Evolutionary conservation across 2,329 filamentous ascomycete genomes (phyloP).

Genomic region (Dactylonectria estremocensis): DNA sequence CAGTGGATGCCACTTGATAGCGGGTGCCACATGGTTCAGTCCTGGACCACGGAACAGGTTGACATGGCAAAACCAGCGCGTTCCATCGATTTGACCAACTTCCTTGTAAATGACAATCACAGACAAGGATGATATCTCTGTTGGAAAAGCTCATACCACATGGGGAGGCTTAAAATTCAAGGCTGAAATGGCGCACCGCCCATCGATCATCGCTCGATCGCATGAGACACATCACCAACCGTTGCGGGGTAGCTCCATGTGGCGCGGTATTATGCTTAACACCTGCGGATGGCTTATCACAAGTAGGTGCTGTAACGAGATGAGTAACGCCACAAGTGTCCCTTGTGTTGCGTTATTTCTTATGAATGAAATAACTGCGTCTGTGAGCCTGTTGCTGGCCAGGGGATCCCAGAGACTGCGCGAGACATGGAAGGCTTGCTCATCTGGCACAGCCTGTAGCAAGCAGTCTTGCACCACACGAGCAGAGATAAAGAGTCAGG

Average conservation of each 20-base stretch:
- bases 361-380: not conserved
- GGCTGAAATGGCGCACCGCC: too few relatives aligned
- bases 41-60: too few relatives aligned
- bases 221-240: not conserved
- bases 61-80: too few relatives aligned
- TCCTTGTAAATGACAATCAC: too few relatives aligned
- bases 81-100: too few relatives aligned
- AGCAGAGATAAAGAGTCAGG: not conserved
- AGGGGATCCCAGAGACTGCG: not conserved
- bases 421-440: not conserved
- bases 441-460: not conserved
- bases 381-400: too few relatives aligned
- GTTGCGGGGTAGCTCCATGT: not conserved
- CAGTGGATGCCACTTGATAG: too few relatives aligned
- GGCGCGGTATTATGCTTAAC: not conserved
- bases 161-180: too few relatives aligned
- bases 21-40: too few relatives aligned
- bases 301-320: not conserved
- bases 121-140: too few relatives aligned
- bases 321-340: not conserved
- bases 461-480: not conserved
- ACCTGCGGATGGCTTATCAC: not conserved
- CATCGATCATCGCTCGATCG: not conserved
- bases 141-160: too few relatives aligned
- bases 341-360: not conserved